Evolutionary conservation across 495 filamentous ascomycete species (phyloP), one percentile per base, ranked within the genome.

Genomic region (Penicillium lividum): DNA sequence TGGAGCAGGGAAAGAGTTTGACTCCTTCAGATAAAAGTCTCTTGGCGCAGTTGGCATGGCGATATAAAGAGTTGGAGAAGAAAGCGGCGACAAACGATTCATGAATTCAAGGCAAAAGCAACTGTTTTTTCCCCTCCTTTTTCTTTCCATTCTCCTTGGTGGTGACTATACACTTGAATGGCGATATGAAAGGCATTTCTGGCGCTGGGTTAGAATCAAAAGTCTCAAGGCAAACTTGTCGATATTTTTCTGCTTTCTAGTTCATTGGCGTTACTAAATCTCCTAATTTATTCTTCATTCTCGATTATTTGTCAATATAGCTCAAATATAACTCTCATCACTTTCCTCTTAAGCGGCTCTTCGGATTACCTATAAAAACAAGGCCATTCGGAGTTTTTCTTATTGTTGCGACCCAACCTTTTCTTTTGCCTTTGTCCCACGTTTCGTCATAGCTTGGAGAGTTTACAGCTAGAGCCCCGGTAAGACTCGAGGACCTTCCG

Each of bases 11-110:
- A 3, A 70, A 69, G 31, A 56, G 58, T 16, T 59, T 76, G 8
- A 63, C 65, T 4, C 68, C 75, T 10, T 62, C 60, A 6, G 73
- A 75, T 43, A 72, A 67, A 57, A 72, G 70, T 40, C 67, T 73
- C 44, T 45, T 77, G 54, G 68, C 69, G 28, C 73, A 76, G 48
- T 76, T 70, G 46, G 72, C 70, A 27, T 77, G 75, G 75, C 64
- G 72, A 51, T 77, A 70, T 53, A 74, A 71, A 30, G 53, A 64
- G 2, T 53, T 75, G 59, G 75, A 77, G 61, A 68, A 69, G 4
- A 68, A 69, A 4, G 73, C 72, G 15, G 73, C 66, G 4, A 66
- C 68, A 49, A 58, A 53, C 10, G 51, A 51, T 27, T 44, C 58
- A 28, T 25, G 38, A 42, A 53, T 59, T 16, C 22, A 57, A 47